A percentile compares a stretch with the other conserved stretches of the same genome.
These are phyloP conservation scores for Elongisporangium prolatum DNA, from an alignment of 352 stramenopile species.

Conservation along the genomic window DNA sequence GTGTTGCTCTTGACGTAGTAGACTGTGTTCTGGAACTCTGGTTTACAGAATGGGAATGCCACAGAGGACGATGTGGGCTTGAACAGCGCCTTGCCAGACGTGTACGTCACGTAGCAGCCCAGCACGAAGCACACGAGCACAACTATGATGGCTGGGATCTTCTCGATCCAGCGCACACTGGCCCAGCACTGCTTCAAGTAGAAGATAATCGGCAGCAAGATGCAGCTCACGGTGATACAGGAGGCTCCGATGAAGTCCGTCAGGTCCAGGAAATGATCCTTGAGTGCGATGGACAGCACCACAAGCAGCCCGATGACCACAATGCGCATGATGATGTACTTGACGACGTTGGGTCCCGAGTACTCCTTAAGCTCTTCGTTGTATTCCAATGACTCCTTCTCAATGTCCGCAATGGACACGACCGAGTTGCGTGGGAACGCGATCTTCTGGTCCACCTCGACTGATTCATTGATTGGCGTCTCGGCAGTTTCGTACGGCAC, in stretches of 20 bases:
- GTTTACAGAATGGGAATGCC: constrained; percentile 24
- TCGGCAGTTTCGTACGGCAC: too few species aligned
- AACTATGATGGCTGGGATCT: constrained; percentile 22
- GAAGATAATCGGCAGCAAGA: constrained; percentile 31
- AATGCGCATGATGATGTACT: too few species aligned
- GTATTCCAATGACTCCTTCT: too few species aligned
- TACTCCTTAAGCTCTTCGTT: too few species aligned
- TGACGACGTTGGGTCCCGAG: too few species aligned
- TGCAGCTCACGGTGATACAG: constrained; percentile 28
- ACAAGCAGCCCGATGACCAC: constrained; percentile 26
- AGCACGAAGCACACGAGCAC: constrained; percentile 28
- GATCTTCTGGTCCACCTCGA: too few species aligned
- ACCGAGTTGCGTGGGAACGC: too few species aligned
- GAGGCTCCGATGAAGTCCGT: constrained; percentile 38
- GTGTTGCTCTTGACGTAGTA: constrained; percentile 18
- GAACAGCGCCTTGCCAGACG: constrained; percentile 32
- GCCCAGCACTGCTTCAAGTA: constrained; percentile 35
- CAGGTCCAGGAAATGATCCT: constrained; percentile 27
- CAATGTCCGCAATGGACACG: too few species aligned
- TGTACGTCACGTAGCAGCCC: too few species aligned
- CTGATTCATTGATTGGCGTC: too few species aligned
- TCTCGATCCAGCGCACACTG: constrained; percentile 39
- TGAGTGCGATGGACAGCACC: constrained; percentile 16
- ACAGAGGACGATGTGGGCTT: constrained; percentile 15
- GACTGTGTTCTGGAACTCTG: constrained; percentile 17